These are phyloP conservation scores for Neopestalotiopsis clavispora DNA, from an alignment of 2,329 filamentous ascomycete genomes.

Conservation along the genomic window DNA sequence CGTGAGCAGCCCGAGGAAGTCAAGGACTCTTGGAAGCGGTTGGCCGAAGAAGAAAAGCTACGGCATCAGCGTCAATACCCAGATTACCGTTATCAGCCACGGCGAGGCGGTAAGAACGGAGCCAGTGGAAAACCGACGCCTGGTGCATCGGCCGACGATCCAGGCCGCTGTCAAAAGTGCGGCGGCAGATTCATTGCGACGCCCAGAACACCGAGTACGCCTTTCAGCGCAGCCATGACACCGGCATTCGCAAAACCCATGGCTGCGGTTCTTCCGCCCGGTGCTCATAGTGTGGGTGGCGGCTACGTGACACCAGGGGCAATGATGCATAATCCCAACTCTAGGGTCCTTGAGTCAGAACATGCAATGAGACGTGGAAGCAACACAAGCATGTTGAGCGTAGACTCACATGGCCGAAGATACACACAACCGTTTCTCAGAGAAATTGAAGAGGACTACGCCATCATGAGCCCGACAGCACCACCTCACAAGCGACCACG, in stretches of 20 bases:
- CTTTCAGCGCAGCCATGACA: conserved; percentile 42
- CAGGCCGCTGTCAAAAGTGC: conserved; percentile 71
- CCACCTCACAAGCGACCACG: conserved; percentile 37
- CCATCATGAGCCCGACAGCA: conserved; percentile 37
- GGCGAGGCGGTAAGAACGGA: conserved; percentile 56
- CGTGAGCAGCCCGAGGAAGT: conserved; percentile 73
- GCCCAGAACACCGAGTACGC: conserved; percentile 61
- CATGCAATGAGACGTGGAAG: conserved; percentile 35
- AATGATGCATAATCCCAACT: conserved; percentile 26
- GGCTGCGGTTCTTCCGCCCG: not conserved
- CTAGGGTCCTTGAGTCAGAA: conserved; percentile 33
- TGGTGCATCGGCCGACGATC: conserved; percentile 46
- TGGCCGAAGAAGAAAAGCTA: conserved; percentile 92
- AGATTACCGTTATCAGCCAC: conserved; percentile 91
- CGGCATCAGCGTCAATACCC: conserved; percentile 90
- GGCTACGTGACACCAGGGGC: conserved; percentile 25
- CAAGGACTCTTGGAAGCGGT: conserved; percentile 85
- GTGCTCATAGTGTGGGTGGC: not conserved
- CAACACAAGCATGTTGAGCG: conserved; percentile 38
- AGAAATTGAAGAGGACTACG: conserved; percentile 44
- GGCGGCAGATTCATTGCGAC: conserved; percentile 70
- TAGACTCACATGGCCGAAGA: conserved; percentile 67
- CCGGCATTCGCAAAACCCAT: conserved; percentile 27
- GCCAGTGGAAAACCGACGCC: conserved; percentile 9
- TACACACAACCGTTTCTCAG: conserved; percentile 51